Evolutionary conservation across 345 rosid species (phyloP).

Genomic region (Salix suchowensis): DNA sequence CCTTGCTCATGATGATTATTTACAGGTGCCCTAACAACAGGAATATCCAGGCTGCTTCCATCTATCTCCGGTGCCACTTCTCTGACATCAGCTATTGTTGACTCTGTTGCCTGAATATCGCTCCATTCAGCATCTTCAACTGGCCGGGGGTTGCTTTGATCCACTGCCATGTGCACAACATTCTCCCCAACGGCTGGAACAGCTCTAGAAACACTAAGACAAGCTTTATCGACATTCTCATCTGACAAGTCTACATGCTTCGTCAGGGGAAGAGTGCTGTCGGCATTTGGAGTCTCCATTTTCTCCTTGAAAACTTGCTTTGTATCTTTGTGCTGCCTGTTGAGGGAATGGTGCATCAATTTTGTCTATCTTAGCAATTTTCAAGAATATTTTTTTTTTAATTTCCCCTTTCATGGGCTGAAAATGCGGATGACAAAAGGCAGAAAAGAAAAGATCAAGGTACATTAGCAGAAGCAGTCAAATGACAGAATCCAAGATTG

Average conservation of each 20-base stretch:
- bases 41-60: conserved; percentile 68
- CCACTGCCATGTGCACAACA: conserved; percentile 56
- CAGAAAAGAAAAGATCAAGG: too few relatives aligned
- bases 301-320: conserved; percentile 82
- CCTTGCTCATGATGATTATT: conserved; percentile 46
- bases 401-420: too few relatives aligned
- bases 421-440: too few relatives aligned
- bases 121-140: conserved; percentile 69
- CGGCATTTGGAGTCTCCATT: conserved; percentile 42
- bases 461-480: not conserved
- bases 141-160: conserved; percentile 51
- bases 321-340: conserved; percentile 74
- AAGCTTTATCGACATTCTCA: conserved; percentile 81
- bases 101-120: conserved; percentile 86
- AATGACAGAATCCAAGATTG: not conserved
- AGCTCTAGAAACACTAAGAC: conserved; percentile 64
- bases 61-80: conserved; percentile 63
- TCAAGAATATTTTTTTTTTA: too few relatives aligned
- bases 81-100: conserved; percentile 71
- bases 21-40: conserved; percentile 50
- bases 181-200: conserved; percentile 46
- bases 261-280: conserved; percentile 44
- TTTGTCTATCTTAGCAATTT: too few relatives aligned
- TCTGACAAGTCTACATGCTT: conserved; percentile 67
- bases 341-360: not conserved